A percentile compares a stretch with the other conserved stretches of the same genome.
Evolutionary conservation across 306 rosid genomes (phyloP).

Genomic region (Coriaria nepalensis): DNA sequence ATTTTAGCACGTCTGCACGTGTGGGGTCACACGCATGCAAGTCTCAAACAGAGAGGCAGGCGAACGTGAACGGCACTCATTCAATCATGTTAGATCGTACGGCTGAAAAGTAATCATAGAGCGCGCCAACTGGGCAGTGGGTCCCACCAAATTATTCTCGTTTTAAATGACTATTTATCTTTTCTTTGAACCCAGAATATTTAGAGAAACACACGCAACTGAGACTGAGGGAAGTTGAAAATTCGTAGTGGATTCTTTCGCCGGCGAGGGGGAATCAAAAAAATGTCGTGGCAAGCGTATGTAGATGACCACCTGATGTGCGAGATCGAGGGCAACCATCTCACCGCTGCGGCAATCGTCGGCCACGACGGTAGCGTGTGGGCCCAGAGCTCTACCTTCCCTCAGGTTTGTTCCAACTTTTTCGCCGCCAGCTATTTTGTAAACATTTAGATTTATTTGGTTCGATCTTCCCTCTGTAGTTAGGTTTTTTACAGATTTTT

Average conservation of each 20-base stretch:
- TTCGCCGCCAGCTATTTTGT: background rate
- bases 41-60: background rate
- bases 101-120: conserved; percentile 1
- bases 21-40: too few species aligned
- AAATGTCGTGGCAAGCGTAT: conserved; percentile 57
- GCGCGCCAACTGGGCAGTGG: background rate
- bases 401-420: conserved; percentile 22
- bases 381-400: conserved; percentile 45
- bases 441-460: background rate
- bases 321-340: conserved; percentile 40
- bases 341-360: conserved; percentile 37
- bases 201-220: background rate
- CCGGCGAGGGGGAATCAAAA: conserved; percentile 9
- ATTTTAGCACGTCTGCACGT: too few species aligned
- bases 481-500: background rate
- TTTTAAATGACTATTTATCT: conserved; percentile 5
- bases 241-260: background rate
- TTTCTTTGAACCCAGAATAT: background rate
- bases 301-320: conserved; percentile 51
- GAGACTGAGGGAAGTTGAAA: background rate
- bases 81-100: conserved; percentile 6
- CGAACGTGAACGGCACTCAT: conserved; percentile 17
- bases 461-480: background rate
- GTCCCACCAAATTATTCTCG: background rate
- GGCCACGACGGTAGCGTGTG: conserved; percentile 45